phyloP scores from a whole-genome alignment of 805 yeast species.

The Wickerhamiella spandovensis region DNA sequence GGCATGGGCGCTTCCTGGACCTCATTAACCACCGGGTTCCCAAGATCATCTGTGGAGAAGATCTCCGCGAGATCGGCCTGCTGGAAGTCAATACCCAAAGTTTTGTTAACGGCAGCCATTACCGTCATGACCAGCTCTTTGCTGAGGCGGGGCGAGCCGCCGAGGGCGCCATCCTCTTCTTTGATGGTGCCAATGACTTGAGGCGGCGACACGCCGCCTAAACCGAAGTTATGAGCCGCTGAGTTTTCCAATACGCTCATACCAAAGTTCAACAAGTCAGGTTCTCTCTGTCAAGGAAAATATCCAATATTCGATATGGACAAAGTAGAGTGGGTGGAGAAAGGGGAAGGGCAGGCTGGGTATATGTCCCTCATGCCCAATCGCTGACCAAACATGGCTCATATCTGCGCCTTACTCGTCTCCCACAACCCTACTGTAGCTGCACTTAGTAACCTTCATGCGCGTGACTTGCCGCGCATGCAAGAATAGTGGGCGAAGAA shows the following conservation, averaged over 20 bases:
- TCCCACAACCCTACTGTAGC: background rate
- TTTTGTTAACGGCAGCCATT: slow-evolving; percentile 4
- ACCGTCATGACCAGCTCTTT: slow-evolving; percentile 5
- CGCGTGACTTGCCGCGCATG: background rate
- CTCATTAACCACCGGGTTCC: background rate
- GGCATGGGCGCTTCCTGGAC: background rate
- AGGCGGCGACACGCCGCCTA: background rate
- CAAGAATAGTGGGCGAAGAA: background rate
- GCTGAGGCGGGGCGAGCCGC: background rate
- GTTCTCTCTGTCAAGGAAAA: background rate
- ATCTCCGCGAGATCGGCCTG: slow-evolving; percentile 5
- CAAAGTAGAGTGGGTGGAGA: background rate
- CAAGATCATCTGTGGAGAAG: slow-evolving; percentile 1
- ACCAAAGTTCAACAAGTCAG: background rate
- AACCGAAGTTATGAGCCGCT: background rate
- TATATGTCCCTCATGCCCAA: background rate
- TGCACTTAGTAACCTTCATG: background rate
- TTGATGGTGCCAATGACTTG: background rate
- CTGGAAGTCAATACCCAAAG: slow-evolving; percentile 6
- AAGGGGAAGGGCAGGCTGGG: background rate
- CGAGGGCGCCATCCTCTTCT: background rate
- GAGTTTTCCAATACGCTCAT: background rate
- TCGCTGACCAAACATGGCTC: background rate
- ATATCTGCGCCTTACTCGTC: background rate
- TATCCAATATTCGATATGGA: background rate